Percentiles rank a stretch among this genome's conserved stretches.
These are phyloP conservation scores for Lentinula boryana DNA, from an alignment of 768 basidiomycete genomes.

Conservation along the genomic window DNA sequence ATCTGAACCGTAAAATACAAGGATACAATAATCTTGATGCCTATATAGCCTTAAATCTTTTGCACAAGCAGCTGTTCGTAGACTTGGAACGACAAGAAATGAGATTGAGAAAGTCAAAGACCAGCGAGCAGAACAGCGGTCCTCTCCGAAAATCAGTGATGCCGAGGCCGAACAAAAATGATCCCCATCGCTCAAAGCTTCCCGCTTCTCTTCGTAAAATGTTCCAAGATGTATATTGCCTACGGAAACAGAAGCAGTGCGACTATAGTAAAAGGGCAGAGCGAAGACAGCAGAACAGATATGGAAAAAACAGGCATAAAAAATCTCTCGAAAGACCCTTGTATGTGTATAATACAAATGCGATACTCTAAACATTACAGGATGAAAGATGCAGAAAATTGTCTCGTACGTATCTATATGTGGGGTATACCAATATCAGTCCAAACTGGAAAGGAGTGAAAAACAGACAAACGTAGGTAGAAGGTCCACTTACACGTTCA, in stretches of 20 bases:
- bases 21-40: neutral
- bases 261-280: neutral
- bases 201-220: neutral
- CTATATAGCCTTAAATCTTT: neutral
- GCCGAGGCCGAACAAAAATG: neutral
- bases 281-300: slow-evolving; percentile 2
- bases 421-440: slow-evolving; percentile 16
- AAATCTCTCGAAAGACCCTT: slow-evolving; percentile 8
- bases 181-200: no score
- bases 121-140: neutral
- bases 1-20: neutral
- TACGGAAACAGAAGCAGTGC: slow-evolving; percentile 7
- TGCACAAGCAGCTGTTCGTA: neutral
- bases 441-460: slow-evolving; percentile 15
- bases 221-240: neutral
- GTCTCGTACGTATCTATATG: slow-evolving; percentile 43
- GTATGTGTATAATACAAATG: neutral
- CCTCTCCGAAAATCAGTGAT: neutral
- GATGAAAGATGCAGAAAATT: slow-evolving; percentile 25
- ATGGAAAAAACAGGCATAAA: slow-evolving; percentile 11
- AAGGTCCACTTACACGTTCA: slow-evolving; percentile 19
- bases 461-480: slow-evolving; percentile 45
- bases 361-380: slow-evolving; percentile 2
- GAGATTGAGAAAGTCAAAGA: neutral
- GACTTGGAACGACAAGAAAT: neutral